A percentile compares a stretch with the other conserved stretches of the same genome.
These are phyloP conservation scores for Rhizopogon vulgaris DNA, from an alignment of 768 basidiomycete species.

Conservation along the genomic window DNA sequence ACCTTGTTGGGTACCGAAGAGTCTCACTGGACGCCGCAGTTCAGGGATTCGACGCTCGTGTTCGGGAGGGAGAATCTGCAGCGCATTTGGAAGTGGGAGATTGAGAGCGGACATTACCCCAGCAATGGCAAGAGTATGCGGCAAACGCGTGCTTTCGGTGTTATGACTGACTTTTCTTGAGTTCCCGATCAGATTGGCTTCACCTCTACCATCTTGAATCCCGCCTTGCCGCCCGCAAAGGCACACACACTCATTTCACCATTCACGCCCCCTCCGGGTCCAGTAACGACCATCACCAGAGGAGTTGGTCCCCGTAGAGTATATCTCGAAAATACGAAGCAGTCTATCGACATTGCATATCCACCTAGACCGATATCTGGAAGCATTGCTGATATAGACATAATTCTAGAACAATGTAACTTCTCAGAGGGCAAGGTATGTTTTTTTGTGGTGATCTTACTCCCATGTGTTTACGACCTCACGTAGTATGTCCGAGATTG, in stretches of 20 bases:
- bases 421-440: conserved; percentile 66
- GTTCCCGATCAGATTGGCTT: conserved; percentile 63
- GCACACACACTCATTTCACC: conserved; percentile 42
- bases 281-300: conserved; percentile 39
- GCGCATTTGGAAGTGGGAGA: conserved; percentile 91
- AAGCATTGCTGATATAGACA: conserved; percentile 84
- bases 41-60: conserved; percentile 61
- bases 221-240: conserved; percentile 53
- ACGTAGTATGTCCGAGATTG: conserved; percentile 91
- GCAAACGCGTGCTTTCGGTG: conserved; percentile 6
- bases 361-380: conserved; percentile 80
- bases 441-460: not conserved
- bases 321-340: conserved; percentile 64
- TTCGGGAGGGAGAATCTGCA: conserved; percentile 67
- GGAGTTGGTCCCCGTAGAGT: conserved; percentile 71
- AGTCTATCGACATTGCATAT: conserved; percentile 61
- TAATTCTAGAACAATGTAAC: conserved; percentile 81
- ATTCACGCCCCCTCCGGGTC: conserved; percentile 37
- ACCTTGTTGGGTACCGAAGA: conserved; percentile 37
- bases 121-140: conserved; percentile 61
- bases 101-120: conserved; percentile 85
- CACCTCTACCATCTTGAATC: conserved; percentile 51
- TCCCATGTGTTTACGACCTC: not conserved
- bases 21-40: conserved; percentile 31
- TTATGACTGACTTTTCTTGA: conserved; percentile 17